These are phyloP conservation scores for Arthrobotrys entomopaga DNA, from an alignment of 2,329 filamentous ascomycete species.

Conservation along the genomic window DNA sequence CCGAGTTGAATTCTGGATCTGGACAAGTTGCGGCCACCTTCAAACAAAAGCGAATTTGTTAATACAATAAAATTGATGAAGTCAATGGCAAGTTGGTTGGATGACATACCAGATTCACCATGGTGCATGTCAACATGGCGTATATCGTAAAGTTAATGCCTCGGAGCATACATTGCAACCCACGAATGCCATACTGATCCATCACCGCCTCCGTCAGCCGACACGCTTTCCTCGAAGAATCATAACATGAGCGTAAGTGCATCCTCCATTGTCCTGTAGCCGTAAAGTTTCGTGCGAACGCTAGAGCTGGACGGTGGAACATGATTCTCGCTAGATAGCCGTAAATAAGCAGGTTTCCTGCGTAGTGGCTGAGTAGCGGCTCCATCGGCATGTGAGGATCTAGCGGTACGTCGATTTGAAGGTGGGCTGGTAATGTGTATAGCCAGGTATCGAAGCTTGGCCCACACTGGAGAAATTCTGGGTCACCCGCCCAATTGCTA, in stretches of 20 bases:
- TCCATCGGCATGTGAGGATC: conserved; percentile 86
- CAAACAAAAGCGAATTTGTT: conserved; percentile 53
- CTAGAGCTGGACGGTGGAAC: conserved; percentile 85
- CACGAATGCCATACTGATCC: conserved; percentile 78
- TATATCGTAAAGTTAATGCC: conserved; percentile 98
- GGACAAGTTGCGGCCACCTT: conserved; percentile 93
- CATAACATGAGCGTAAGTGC: conserved; percentile 86
- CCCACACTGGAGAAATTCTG: conserved; percentile 81
- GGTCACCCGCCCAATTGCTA: conserved; percentile 82
- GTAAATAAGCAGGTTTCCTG: conserved; percentile 89
- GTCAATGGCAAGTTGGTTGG: conserved; percentile 20
- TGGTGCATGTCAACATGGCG: conserved; percentile 86
- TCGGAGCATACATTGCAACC: conserved; percentile 88
- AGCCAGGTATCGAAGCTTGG: conserved; percentile 80
- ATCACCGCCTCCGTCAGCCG: conserved; percentile 85
- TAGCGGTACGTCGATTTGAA: conserved; percentile 79
- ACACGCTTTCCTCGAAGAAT: conserved; percentile 84
- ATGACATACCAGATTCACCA: conserved; percentile 85
- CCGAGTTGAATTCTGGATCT: conserved; percentile 84
- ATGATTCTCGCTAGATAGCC: conserved; percentile 87
- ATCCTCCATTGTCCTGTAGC: conserved; percentile 82
- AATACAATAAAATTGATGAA: not conserved
- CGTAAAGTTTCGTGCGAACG: conserved; percentile 76
- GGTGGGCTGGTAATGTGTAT: conserved; percentile 78
- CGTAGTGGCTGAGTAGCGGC: conserved; percentile 75